Evolutionary conservation across 192 early-diverging fungal species (phyloP).

Genomic region (Podila horticola): DNA sequence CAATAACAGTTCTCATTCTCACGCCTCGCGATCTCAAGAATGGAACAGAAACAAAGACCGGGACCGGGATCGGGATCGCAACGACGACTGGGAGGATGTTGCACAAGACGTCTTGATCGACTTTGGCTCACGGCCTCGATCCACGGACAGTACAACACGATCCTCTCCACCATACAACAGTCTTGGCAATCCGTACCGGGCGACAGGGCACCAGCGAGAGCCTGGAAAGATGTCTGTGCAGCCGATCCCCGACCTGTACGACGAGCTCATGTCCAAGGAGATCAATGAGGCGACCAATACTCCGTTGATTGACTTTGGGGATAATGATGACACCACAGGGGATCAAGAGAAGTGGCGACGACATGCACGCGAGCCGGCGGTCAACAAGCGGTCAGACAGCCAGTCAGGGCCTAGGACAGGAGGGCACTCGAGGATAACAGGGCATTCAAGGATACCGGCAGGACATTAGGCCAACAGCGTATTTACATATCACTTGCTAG

Average conservation of each 20-base stretch:
- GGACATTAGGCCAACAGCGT: not conserved
- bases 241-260: conserved; percentile 29
- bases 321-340: not conserved
- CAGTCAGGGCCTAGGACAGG: not conserved
- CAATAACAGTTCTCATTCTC: not conserved
- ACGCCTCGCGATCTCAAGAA: not conserved
- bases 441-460: not conserved
- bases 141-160: not conserved
- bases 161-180: not conserved
- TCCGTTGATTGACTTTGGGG: conserved; percentile 30
- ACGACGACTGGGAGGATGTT: not conserved
- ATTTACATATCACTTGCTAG: not conserved
- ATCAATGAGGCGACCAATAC: conserved; percentile 43
- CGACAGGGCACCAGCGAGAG: not conserved
- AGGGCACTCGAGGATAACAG: too few species aligned
- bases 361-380: conserved; percentile 46
- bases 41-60: not conserved
- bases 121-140: not conserved
- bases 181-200: not conserved
- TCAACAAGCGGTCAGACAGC: conserved; percentile 13
- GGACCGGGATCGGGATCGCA: not conserved
- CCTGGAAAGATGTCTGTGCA: conserved; percentile 1
- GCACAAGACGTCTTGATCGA: not conserved
- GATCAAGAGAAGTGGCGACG: conserved; percentile 24
- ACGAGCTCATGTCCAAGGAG: conserved; percentile 42